These are phyloP conservation scores for Saccharomycopsis oosterbeekiorum DNA, from an alignment of 805 yeast species.

Conservation along the genomic window DNA sequence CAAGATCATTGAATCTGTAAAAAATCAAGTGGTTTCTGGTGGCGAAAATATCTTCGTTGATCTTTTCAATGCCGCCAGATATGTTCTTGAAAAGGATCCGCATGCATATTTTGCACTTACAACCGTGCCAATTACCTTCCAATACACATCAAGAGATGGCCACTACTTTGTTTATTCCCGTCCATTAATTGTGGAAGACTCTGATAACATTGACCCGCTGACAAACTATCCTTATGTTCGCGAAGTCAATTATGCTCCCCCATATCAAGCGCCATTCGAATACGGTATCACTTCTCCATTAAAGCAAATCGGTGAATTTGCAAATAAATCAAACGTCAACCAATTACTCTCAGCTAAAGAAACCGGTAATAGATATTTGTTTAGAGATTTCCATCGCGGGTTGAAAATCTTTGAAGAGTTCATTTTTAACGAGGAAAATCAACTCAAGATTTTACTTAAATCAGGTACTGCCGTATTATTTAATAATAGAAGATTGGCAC, in stretches of 20 bases:
- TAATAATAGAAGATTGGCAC: slow-evolving; percentile 61
- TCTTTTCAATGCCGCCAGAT: slow-evolving; percentile 53
- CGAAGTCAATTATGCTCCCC: slow-evolving; percentile 68
- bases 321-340: slow-evolving; percentile 14
- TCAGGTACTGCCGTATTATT: slow-evolving; percentile 58
- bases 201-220: slow-evolving; percentile 17
- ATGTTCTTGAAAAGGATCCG: slow-evolving; percentile 46
- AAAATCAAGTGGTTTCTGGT: slow-evolving; percentile 37
- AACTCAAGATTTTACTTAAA: slow-evolving; percentile 41
- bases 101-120: slow-evolving; percentile 54
- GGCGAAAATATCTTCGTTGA: slow-evolving; percentile 67
- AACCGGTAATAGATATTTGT: slow-evolving; percentile 32
- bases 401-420: slow-evolving; percentile 49
- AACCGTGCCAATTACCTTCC: slow-evolving; percentile 57
- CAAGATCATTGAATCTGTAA: slow-evolving; percentile 54
- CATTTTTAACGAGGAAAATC: slow-evolving; percentile 44
- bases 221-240: slow-evolving; percentile 32
- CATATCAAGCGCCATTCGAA: slow-evolving; percentile 74
- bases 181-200: slow-evolving; percentile 21
- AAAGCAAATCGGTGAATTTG: slow-evolving; percentile 19
- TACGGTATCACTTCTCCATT: slow-evolving; percentile 35
- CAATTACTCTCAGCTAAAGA: slow-evolving; percentile 27
- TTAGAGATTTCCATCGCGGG: slow-evolving; percentile 51
- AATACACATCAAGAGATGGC: slow-evolving; percentile 46
- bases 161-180: slow-evolving; percentile 48